A percentile compares a stretch with the other conserved stretches of the same genome.
These are phyloP conservation scores for Paracoccidioides brasiliensis DNA, from an alignment of 2,329 filamentous ascomycete genomes.

Conservation along the genomic window DNA sequence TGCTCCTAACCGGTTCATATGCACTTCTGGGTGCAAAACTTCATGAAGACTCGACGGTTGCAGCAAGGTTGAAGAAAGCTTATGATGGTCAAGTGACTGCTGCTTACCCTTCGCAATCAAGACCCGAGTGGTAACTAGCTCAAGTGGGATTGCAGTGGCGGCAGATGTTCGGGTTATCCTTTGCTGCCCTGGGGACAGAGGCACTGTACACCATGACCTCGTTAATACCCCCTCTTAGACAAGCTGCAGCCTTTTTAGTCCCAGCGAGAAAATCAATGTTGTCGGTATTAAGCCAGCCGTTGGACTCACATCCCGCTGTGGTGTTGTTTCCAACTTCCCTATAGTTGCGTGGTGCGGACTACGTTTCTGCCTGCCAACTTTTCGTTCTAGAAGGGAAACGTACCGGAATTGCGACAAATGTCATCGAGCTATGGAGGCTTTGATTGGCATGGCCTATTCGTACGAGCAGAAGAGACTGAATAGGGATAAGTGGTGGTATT, in stretches of 20 bases:
- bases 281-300: slow-evolving; percentile 58
- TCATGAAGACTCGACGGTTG: slow-evolving; percentile 45
- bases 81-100: slow-evolving; percentile 49
- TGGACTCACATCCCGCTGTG: slow-evolving; percentile 44
- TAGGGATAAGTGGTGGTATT: slow-evolving; percentile 29
- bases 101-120: slow-evolving; percentile 47
- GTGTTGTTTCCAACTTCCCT: slow-evolving; percentile 49
- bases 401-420: slow-evolving; percentile 52
- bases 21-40: slow-evolving; percentile 47
- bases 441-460: slow-evolving; percentile 55
- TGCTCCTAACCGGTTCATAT: slow-evolving; percentile 43
- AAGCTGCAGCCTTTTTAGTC: slow-evolving; percentile 1
- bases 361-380: slow-evolving; percentile 44
- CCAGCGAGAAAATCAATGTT: slow-evolving; percentile 40
- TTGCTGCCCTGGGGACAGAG: slow-evolving; percentile 49
- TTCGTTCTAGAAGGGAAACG: slow-evolving; percentile 43
- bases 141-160: slow-evolving; percentile 49
- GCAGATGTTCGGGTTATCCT: slow-evolving; percentile 45
- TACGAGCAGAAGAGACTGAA: slow-evolving; percentile 50
- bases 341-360: slow-evolving; percentile 36
- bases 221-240: slow-evolving; percentile 2
- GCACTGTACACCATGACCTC: slow-evolving; percentile 9
- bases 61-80: slow-evolving; percentile 45
- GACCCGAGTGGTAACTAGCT: slow-evolving; percentile 52
- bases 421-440: slow-evolving; percentile 39